Evolutionary conservation across 805 yeast species (phyloP).

Genomic region (Yamadazyma nakazawae): DNA sequence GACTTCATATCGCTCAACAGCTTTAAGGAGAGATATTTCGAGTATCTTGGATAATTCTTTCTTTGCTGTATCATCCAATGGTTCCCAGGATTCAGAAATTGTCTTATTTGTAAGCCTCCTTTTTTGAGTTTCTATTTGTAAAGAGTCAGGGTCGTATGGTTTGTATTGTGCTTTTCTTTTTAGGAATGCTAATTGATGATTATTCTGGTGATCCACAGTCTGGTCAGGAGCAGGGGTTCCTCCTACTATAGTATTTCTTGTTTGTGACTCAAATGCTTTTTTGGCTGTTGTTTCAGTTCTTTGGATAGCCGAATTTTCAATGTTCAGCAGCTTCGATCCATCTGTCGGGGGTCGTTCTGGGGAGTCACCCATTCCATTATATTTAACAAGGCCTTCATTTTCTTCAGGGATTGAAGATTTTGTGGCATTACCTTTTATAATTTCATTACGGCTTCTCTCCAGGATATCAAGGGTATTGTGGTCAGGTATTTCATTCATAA

Average conservation of each 20-base stretch:
- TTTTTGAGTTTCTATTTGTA: slow-evolving; percentile 11
- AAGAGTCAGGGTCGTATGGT: slow-evolving; percentile 13
- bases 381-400: no score
- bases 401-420: no score
- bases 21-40: slow-evolving; percentile 23
- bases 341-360: no score
- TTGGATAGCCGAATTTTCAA: no score
- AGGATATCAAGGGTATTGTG: background rate
- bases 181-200: background rate
- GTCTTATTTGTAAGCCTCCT: slow-evolving; percentile 21
- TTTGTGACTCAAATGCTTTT: no score
- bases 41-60: slow-evolving; percentile 22
- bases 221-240: no score
- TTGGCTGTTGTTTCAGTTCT: no score
- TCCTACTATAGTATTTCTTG: no score
- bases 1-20: slow-evolving; percentile 21
- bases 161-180: slow-evolving; percentile 1
- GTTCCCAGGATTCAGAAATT: slow-evolving; percentile 31
- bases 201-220: background rate
- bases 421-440: background rate
- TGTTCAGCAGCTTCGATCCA: no score
- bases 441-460: background rate
- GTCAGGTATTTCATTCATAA: background rate
- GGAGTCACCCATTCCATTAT: no score
- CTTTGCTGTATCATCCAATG: slow-evolving; percentile 16